Base-by-base conservation (phyloP, 108 stramenopile species). In the Mayamaea pseudoterrestris region DNA sequence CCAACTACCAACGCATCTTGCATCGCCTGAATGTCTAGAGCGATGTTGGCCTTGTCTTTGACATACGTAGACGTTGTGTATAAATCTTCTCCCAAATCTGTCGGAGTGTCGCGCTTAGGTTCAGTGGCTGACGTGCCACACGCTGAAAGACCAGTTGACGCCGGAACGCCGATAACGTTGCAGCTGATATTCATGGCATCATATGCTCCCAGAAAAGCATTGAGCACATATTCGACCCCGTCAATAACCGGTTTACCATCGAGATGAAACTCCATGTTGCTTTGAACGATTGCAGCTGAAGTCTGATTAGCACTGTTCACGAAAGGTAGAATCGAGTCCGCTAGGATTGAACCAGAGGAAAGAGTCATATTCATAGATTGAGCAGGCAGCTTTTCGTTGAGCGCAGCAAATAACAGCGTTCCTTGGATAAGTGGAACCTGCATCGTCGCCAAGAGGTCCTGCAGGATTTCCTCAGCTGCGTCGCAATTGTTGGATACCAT, bases 61-160 rank as follows among this genome's bases (percentile, higher is more conserved):
- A 84, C 80, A 50, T 77, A 84, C 36, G 80, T 82, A 14, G 71
- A 70, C 0, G 83, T 71, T 14, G 68, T 59, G 61, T 83, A 90
- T n/a, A 84, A 48, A 44, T 76, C 79, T 47, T 73, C 50, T 37
- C 53, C 80, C 35, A 64, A 69, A 56, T 47, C 64, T 41, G 62
- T 78, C 30, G 69, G 55, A 8, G 70, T 73, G 27, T 68, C 68
- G n/a, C 49, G 37, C 13, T n/a, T 26, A 18, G 72, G 66, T 20
- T 37, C 34, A 20, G 50, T 37, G 2, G 40, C 65, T 16, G 29
- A 27, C 22, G 8, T 34, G 17, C 32, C 27, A 5, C 44, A 61
- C 14, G 45, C 31, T 16, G 50, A 34, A 22, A 51, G 31, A 18
- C 7, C 34, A 28, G 5, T 41, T 26, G 6, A 23, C 8, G 13